Evolutionary conservation across 2,329 filamentous ascomycete genomes (phyloP), one percentile per base, ranked within the genome.

Genomic region (Fusarium caatingaense): DNA sequence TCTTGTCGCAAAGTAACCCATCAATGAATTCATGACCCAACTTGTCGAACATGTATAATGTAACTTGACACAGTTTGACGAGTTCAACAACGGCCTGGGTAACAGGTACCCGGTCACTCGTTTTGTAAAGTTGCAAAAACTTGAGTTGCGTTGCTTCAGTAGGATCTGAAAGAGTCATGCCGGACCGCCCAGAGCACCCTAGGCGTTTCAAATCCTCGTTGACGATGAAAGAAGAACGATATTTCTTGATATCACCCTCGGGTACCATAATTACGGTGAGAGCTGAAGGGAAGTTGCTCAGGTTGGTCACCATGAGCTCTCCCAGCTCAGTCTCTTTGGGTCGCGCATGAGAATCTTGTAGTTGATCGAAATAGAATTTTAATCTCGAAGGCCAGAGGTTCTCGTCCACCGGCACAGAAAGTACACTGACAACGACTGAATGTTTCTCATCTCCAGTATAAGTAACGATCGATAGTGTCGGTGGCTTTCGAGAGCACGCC

Each of bases 131-230:
- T 77, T 97, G 93, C 72, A 93, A 87, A 75, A 98, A 98, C 76
- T 98, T 98, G 72, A 93, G 91, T 76, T 94, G 89, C 0, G 94
- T 97, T 2, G 94, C 94, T 56, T 90, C 85, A 18, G 91, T 91
- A 7, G 96, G 95, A 11, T 90, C 86, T 15, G 91, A 87, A 28
- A 99, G 84, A 40, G 92, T 94, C 78, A 99, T 85, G 18, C 93
- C 94, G 37, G 94, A 92, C 46, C 96, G 89, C 3, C 96, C 96
- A 23, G 95, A 95, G 80, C 96, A 99, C 3, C 94, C 94, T 53
- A 98, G 81, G 49, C 96, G 88, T 81, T 98, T 99, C 60, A 99
- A 82, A 76, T 98, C 89, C 78, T 98, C 96, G 74, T 98, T 98
- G 67, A 98, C 92, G 66, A 98, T 92, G 77, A 98, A 98, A 27